phyloP scores from a whole-genome alignment of 2,329 filamentous ascomycete species.

The Microthyrium microscopicum region DNA sequence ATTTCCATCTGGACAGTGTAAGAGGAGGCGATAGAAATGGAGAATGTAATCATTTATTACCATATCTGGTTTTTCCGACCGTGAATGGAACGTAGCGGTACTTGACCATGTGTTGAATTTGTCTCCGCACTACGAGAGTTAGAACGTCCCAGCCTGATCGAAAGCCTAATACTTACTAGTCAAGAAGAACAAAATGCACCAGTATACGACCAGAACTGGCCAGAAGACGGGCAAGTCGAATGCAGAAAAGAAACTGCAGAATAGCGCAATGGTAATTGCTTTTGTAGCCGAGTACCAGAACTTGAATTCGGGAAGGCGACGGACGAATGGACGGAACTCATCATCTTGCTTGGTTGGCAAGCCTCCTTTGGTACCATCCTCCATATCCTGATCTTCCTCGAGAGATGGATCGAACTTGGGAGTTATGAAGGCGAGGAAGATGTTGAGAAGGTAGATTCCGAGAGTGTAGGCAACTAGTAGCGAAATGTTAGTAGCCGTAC shows the following conservation, averaged over 20 bases:
- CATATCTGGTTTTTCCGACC: constrained; percentile 71
- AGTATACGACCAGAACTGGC: constrained; percentile 96
- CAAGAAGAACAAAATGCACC: constrained; percentile 88
- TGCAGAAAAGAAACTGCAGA: constrained; percentile 82
- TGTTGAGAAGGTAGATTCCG: constrained; percentile 95
- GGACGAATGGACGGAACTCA: constrained; percentile 94
- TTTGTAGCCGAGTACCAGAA: constrained; percentile 96
- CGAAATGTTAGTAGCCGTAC: background rate
- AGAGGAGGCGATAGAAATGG: too few species aligned
- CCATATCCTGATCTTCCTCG: constrained; percentile 88
- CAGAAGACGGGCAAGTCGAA: constrained; percentile 98
- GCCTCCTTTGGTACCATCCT: constrained; percentile 61
- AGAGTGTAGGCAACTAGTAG: constrained; percentile 78
- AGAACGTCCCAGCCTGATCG: background rate
- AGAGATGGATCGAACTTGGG: constrained; percentile 98
- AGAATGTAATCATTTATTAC: too few species aligned
- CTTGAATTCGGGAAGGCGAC: constrained; percentile 95
- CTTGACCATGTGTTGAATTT: constrained; percentile 99
- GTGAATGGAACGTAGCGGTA: constrained; percentile 95
- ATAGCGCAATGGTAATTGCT: constrained; percentile 65
- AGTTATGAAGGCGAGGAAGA: constrained; percentile 95
- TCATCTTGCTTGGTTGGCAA: constrained; percentile 93
- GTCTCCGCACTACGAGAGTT: constrained; percentile 64
- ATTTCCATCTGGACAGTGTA: too few species aligned
- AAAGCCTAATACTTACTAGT: constrained; percentile 53